phyloP scores from a whole-genome alignment of 306 rosid species.

The Quercus berberidifolia region DNA sequence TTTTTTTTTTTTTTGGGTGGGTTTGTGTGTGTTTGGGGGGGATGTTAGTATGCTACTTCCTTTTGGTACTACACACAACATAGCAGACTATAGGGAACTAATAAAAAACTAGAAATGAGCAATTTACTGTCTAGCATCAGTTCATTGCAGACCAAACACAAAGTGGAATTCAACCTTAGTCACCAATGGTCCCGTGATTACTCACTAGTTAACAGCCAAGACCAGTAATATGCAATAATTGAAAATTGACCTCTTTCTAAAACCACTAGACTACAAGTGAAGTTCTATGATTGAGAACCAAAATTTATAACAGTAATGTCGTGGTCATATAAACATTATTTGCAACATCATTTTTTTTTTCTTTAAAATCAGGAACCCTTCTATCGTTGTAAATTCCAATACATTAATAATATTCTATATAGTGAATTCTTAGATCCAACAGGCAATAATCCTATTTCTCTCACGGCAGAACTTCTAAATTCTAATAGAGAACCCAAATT shows the following conservation, averaged over 20 bases:
- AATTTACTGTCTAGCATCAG: not conserved
- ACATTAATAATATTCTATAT: not conserved
- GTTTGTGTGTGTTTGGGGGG: no score
- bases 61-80: not conserved
- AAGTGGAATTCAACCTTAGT: not conserved
- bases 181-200: not conserved
- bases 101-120: not conserved
- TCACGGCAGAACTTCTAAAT: not conserved
- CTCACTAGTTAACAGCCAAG: not conserved
- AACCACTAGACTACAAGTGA: not conserved
- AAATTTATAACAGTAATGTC: not conserved
- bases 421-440: not conserved
- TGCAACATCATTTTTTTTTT: not conserved
- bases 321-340: not conserved
- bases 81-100: not conserved
- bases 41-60: not conserved
- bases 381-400: not conserved
- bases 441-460: not conserved
- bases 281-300: not conserved
- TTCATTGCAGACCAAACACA: not conserved
- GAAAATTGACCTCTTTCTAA: not conserved
- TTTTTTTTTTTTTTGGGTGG: no score
- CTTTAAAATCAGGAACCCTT: not conserved
- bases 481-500: not conserved
- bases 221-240: not conserved